Base-by-base conservation (phyloP, 1,284 basidiomycete genomes). In the Marasmius tenuissimus region DNA sequence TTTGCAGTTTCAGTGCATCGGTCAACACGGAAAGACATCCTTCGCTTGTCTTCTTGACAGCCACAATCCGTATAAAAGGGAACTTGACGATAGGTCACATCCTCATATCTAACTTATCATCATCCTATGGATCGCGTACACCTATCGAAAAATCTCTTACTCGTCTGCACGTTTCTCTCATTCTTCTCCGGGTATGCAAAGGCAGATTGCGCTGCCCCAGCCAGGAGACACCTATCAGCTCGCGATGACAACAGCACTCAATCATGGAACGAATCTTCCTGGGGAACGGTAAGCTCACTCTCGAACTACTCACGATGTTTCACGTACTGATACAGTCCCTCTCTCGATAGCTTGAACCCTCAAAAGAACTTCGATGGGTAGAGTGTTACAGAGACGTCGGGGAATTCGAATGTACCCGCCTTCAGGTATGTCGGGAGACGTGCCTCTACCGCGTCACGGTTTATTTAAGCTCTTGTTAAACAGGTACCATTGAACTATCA, bases 401-500 rank as follows among this genome's bases (percentile, higher is more conserved):
- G n/a, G 20, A 16, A 18, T 59, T 61, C 14, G 57, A 65, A 48
- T 65, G 64, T 51, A 48, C 57, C n/a, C 56, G 64, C 16, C 51
- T 63, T 16, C 52, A 56, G 58, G 64, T 63, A 35, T 35, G 35
- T 27, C 27, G 22, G 16, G 34, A n/a, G 6, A 2, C n/a, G n/a
- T 42, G 11, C 12, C 12, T 42, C 6, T 6, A 12, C 40, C 3
- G 6, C n/a, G n/a, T n/a, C n/a, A 42, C n/a, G 6, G 6, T 42
- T 42, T 12, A 2, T 3, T 6, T 42, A 3, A 42, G 3, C n/a
- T n/a, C n/a, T 9, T 9, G 40, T 12, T 12, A 12, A 2, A n/a
- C 55, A 57, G 39, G 22, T 57, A 18, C 39, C n/a, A 8, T 18
- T 56, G 34, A 20, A 56, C 57, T 74, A 76, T 59, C 51, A 64